Evolutionary conservation across 1,284 basidiomycete species (phyloP), one percentile per base, ranked within the genome.

Genomic region (Trichosporon inkin): DNA sequence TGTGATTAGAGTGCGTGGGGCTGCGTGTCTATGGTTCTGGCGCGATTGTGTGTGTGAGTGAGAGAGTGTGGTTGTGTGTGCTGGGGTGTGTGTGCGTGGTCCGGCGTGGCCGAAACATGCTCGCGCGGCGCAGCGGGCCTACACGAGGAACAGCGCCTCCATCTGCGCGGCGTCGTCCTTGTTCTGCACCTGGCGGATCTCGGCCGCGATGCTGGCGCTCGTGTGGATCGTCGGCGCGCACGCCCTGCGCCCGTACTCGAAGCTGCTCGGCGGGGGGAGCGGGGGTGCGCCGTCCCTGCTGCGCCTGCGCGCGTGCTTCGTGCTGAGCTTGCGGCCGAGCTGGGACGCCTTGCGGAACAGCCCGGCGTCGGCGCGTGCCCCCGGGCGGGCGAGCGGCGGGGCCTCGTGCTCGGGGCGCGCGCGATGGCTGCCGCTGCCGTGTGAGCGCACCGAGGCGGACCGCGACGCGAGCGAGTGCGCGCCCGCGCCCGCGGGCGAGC

Each of bases 91-190:
- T n/a, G n/a, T n/a, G n/a, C n/a, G n/a, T n/a, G n/a, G n/a, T n/a
- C n/a, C n/a, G n/a, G n/a, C n/a, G n/a, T n/a, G n/a, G n/a, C n/a
- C n/a, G n/a, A n/a, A n/a, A n/a, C n/a, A 32, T 32, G 28, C 5
- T 32, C 28, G 28, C 4, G 28, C 28, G 5, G 28, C 28, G 4
- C 28, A 8, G 28, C 28, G 5, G 5, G 5, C 4, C 28, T 66
- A 73, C 34, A 66, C 66, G 68, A 75, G 61, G 71, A 77, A 77
- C 64, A 74, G 73, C 5, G 69, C 69, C 68, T 77, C 75, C 44
- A 70, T 70, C 34, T 70, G 53, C 39, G 71, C 69, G 55, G 62
- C 64, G 17, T 72, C 67, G 44, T 75, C 73, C 59, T 75, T 72
- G 63, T 71, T 62, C 62, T 63, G 62, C 28, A 74, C 66, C 52